Evolutionary conservation across 192 early-diverging fungal species (phyloP), one percentile per base, ranked within the genome.

Genomic region (Coemansia sp.): DNA sequence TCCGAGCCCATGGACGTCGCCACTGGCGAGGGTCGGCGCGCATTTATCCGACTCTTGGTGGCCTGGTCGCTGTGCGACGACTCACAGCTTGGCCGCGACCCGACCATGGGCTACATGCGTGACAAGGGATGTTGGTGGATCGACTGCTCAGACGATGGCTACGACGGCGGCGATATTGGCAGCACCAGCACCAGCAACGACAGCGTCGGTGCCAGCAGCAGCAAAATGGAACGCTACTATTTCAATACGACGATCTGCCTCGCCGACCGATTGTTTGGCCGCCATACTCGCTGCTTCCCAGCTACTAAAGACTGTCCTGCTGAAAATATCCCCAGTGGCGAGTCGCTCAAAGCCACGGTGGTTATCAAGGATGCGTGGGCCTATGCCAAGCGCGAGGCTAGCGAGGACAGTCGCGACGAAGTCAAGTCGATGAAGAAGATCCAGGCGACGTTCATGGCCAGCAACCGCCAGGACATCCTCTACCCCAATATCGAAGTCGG

Each of bases 351-450:
- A 19, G 5, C 36, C 0, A 38, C 43, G 10, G 25, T 57, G 5
- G 43, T 51, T 9, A 47, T 71, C 37, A 71, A 71, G 36, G 69
- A 71, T 27, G 8, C 57, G 11, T 71, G 61, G 56, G n/a, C 43
- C 6, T 1, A 35, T 1, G 39, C 29, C 6, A 17, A 45, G 14
- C n/a, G 37, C 0, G 25, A 40, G 1, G 36, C n/a, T 2, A 37
- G 3, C 20, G 17, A 29, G 40, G 67, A 29, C 27, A 14, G 4
- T 5, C 54, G 41, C 39, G 62, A 46, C 42, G 61, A 58, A 25
- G 40, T 58, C 32, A 24, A 25, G 20, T 1, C 36, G 29, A 9
- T 70, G 24, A 51, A 42, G 11, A 20, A 25, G 40, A 45, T 63
- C 17, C 11, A n/a, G 4, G 5, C 43, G 6, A 43, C 29, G 7